Percentiles rank a stretch among this genome's conserved stretches.
phyloP scores from a whole-genome alignment of 192 early-diverging fungal species.

The Coemansia aciculifera region DNA sequence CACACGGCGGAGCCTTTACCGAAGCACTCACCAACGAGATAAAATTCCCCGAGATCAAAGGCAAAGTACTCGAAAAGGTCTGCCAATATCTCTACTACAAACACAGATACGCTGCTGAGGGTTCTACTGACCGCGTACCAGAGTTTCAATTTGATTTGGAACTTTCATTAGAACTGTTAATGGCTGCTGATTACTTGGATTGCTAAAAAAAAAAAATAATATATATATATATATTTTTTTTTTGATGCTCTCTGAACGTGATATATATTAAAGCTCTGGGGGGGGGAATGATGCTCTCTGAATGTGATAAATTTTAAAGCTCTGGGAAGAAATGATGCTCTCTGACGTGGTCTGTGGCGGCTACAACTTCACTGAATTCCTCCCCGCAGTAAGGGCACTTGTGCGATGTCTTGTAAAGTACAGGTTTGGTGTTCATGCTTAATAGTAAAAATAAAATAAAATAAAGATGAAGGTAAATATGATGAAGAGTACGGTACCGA shows the following conservation, averaged over 20 bases:
- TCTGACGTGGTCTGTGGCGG: neutral
- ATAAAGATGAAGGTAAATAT: no score
- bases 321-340: neutral
- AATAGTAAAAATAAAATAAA: no score
- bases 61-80: conserved; percentile 87
- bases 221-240: neutral
- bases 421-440: neutral
- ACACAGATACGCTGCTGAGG: conserved; percentile 55
- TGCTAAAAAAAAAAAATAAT: conserved; percentile 53
- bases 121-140: conserved; percentile 57
- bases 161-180: conserved; percentile 85
- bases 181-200: conserved; percentile 96
- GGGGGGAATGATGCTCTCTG: no score
- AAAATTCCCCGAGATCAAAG: conserved; percentile 90
- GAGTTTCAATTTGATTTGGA: conserved; percentile 89
- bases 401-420: neutral
- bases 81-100: conserved; percentile 96
- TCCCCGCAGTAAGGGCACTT: neutral
- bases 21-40: conserved; percentile 89
- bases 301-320: no score
- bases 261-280: no score
- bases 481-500: no score
- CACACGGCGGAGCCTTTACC: conserved; percentile 76
- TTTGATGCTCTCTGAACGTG: neutral
- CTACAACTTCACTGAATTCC: neutral